Evolutionary conservation across 352 stramenopile species (phyloP).

Genomic region (Peronospora tabacina): DNA sequence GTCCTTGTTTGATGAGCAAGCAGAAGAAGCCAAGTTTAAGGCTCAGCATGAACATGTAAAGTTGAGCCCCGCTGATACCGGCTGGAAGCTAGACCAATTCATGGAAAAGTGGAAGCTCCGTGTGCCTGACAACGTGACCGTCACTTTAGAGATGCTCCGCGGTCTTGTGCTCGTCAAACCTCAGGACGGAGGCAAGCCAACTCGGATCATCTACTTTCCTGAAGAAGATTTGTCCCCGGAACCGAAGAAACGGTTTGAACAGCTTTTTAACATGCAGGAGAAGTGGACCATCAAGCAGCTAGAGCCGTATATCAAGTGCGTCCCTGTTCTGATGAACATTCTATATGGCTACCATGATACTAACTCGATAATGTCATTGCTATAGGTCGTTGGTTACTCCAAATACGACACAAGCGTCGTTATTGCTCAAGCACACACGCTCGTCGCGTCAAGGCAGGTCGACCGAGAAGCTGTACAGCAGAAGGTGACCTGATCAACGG

Average conservation of each 20-base stretch:
- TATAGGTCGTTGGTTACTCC: slow-evolving; percentile 53
- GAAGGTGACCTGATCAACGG: slow-evolving; percentile 26
- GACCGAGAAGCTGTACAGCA: slow-evolving; percentile 67
- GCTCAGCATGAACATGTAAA: slow-evolving; percentile 25
- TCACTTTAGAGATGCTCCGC: slow-evolving; percentile 58
- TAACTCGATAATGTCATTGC: slow-evolving; percentile 7
- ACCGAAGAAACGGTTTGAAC: slow-evolving; percentile 67
- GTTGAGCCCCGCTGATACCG: slow-evolving; percentile 27
- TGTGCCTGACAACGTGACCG: slow-evolving; percentile 54
- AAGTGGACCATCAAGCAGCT: slow-evolving; percentile 80
- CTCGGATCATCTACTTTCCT: slow-evolving; percentile 54
- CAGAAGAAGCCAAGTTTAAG: slow-evolving; percentile 32
- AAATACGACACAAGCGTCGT: slow-evolving; percentile 58
- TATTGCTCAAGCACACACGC: slow-evolving; percentile 76
- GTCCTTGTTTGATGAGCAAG: slow-evolving; percentile 62
- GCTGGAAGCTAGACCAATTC: slow-evolving; percentile 52
- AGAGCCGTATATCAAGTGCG: slow-evolving; percentile 76
- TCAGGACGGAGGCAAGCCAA: slow-evolving; percentile 31
- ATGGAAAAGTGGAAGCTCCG: slow-evolving; percentile 80
- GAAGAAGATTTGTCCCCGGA: slow-evolving; percentile 60
- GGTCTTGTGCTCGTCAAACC: slow-evolving; percentile 50
- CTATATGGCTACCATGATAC: neutral
- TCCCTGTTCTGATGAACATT: neutral
- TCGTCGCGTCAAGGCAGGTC: slow-evolving; percentile 71
- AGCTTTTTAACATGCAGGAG: slow-evolving; percentile 70